Base-by-base conservation (phyloP, 768 basidiomycete genomes). In the Russula emetica region DNA sequence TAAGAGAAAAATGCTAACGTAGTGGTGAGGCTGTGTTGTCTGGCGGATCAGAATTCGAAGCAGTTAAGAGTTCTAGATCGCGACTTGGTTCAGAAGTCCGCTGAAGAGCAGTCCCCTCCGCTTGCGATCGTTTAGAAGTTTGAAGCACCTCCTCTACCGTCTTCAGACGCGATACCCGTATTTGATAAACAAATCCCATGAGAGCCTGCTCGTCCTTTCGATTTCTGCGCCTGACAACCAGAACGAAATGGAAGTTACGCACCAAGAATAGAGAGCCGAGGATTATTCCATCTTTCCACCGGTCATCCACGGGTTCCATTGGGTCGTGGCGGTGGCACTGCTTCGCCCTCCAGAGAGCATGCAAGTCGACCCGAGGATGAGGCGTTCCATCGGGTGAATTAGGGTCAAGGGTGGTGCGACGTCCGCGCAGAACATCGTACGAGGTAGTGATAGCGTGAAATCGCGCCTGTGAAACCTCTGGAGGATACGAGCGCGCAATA, bases 401-500 rank as follows among this genome's bases (percentile, higher is more conserved):
- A 24, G 64, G 45, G 38, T 69, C 65, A 13, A 53, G 26, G 10
- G 47, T 42, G 18, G 81, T 60, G 20, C 70, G 72, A 69, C 81
- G 83, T 9, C 83, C 82, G 16, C 81, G 80, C 22, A 92, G 78
- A 20, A 76, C 69, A 61, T 87, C 86, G 67, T 92, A 92, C 14
- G 89, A 88, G 18, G 79, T 72, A 30, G 82, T 80, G 66, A 92
- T 88, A 3, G 85, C 77, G 69, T 85, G 85, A 68, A 91, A 91
- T 13, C 83, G 85, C 7, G 80, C 77, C 69, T 88, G 86, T 4
- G 83, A 82, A 3, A 78, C 71, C 18, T 82, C 81, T 0, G 81
- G 69, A 8, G 84, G 74, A 14, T 80, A 47, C 3, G 71, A 71
- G 5, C 79, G 77, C 24, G 76, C 76, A 24, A 76, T 52, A 26